Conservation (phyloP, 306 rosid species). For the Vigna unguiculata region DNA sequence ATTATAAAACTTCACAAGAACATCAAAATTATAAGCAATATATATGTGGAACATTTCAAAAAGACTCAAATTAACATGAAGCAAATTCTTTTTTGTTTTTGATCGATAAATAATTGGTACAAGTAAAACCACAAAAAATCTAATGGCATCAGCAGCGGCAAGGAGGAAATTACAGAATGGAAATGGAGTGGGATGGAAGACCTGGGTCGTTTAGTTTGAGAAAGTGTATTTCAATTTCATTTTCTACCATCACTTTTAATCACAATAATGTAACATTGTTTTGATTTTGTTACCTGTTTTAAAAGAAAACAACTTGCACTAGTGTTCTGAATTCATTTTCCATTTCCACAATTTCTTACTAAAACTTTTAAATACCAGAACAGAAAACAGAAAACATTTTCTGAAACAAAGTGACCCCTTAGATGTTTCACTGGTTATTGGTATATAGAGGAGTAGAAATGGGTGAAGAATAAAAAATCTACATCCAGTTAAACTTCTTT, state of each 20-base stretch:
- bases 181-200: conserved; percentile 14
- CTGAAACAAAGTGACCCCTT: not conserved
- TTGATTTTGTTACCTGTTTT: not conserved
- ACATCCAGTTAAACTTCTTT: conserved; percentile 1
- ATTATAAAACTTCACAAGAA: conserved; percentile 36
- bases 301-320: not conserved
- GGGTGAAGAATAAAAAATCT: conserved; percentile 17
- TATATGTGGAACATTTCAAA: not conserved
- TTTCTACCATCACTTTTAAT: not conserved
- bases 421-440: not conserved
- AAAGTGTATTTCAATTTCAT: not conserved
- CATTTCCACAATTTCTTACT: not conserved
- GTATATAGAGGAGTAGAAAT: not conserved
- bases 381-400: not conserved
- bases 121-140: conserved; percentile 22
- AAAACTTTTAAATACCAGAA: not conserved
- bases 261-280: not conserved
- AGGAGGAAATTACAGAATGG: not conserved
- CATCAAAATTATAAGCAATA: conserved; percentile 12
- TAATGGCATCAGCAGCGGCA: not conserved
- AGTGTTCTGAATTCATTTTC: not conserved
- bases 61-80: conserved; percentile 7
- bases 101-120: conserved; percentile 8
- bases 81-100: not conserved
- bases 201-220: not conserved